phyloP scores from a whole-genome alignment of 805 yeast genomes.

The Candida takata region DNA sequence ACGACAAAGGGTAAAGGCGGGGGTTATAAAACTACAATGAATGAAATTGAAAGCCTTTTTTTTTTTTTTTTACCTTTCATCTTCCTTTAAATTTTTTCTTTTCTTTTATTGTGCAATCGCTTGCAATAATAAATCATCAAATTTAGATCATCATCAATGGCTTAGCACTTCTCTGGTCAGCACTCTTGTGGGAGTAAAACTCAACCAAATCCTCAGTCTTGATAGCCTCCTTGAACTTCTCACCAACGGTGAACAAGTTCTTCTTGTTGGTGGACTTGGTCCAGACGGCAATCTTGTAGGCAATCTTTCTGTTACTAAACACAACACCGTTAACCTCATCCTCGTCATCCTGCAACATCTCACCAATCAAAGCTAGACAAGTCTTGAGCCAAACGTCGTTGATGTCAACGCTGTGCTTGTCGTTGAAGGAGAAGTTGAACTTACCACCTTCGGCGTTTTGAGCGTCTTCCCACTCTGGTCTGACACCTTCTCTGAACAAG shows the following conservation, averaged over 20 bases:
- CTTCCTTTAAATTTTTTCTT: no score
- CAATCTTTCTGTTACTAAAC: constrained; percentile 76
- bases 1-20: no score
- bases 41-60: no score
- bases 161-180: constrained; percentile 22
- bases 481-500: constrained; percentile 85
- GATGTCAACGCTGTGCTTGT: constrained; percentile 51
- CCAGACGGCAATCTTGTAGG: constrained; percentile 87
- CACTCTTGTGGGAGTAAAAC: constrained; percentile 53
- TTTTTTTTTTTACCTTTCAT: no score
- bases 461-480: constrained; percentile 98
- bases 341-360: constrained; percentile 73
- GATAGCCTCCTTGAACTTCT: constrained; percentile 78
- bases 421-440: constrained; percentile 77
- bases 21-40: no score
- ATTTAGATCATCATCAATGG: constrained; percentile 24
- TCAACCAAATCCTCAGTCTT: constrained; percentile 75
- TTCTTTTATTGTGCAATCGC: no score
- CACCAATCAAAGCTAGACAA: constrained; percentile 87
- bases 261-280: constrained; percentile 66
- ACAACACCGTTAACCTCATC: constrained; percentile 93
- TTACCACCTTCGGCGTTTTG: constrained; percentile 88
- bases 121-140: no score
- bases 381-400: constrained; percentile 92
- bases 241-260: constrained; percentile 71